Conservation (phyloP, 106 monocot genomes). For the Allium fistulosum region DNA sequence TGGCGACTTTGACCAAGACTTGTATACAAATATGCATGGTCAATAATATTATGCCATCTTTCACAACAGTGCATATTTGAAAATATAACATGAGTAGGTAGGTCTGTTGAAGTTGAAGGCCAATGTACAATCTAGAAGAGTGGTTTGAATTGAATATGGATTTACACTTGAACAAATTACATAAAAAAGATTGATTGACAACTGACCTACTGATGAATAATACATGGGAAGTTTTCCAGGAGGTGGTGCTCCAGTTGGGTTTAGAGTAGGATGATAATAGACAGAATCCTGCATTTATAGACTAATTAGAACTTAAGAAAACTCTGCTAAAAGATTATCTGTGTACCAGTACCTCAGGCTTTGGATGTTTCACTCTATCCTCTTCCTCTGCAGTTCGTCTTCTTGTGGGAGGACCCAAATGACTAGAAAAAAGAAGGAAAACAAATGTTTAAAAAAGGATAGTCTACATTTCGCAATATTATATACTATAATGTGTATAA, state of each 20-base stretch:
- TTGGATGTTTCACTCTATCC: constrained; percentile 62
- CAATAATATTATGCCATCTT: no score
- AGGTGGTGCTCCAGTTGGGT: constrained; percentile 96
- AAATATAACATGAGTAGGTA: no score
- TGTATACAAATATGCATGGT: no score
- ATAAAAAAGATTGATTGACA: constrained; percentile 5
- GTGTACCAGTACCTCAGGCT: constrained; percentile 63
- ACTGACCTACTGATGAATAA: constrained; percentile 81
- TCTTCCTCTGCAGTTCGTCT: constrained; percentile 78
- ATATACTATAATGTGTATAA: constrained; percentile 4
- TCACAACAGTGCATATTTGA: no score
- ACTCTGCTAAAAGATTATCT: background rate
- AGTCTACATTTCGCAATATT: background rate
- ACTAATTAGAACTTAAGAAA: background rate
- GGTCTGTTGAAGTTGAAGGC: no score
- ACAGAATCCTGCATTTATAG: constrained; percentile 81
- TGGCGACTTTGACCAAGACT: no score
- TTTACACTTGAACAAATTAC: no score
- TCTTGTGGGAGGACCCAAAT: constrained; percentile 62
- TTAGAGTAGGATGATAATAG: constrained; percentile 95
- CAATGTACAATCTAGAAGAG: no score
- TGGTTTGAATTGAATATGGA: no score
- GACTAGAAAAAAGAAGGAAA: constrained; percentile 27
- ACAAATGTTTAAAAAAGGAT: background rate
- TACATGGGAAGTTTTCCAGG: constrained; percentile 99